A percentile compares a stretch with the other conserved stretches of the same genome.
phyloP scores from a whole-genome alignment of 805 yeast genomes.

The Pichia nanzhaoensis region DNA sequence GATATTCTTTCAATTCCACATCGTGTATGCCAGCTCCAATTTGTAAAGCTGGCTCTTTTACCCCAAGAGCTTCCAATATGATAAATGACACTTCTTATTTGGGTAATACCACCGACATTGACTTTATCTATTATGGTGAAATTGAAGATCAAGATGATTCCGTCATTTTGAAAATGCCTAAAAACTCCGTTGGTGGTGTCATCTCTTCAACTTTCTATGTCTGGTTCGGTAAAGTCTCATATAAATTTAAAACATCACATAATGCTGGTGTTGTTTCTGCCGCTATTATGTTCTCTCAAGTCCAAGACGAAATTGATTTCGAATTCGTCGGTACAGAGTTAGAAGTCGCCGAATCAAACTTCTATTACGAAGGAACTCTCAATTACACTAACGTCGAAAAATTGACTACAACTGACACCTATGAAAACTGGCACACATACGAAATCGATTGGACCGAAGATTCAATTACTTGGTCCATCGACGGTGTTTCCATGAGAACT shows the following conservation, averaged over 20 bases:
- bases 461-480: constrained; percentile 60
- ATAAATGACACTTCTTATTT: constrained; percentile 29
- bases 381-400: constrained; percentile 56
- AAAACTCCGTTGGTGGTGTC: constrained; percentile 68
- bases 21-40: constrained; percentile 87
- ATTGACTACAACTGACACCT: constrained; percentile 45
- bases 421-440: constrained; percentile 64
- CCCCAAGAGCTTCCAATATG: constrained; percentile 32
- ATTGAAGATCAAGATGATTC: constrained; percentile 49
- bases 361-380: constrained; percentile 66
- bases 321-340: constrained; percentile 79
- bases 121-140: constrained; percentile 68
- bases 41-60: constrained; percentile 44
- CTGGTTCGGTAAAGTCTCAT: constrained; percentile 82
- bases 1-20: constrained; percentile 51
- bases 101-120: constrained; percentile 63
- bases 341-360: constrained; percentile 66
- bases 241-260: constrained; percentile 66
- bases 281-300: constrained; percentile 72
- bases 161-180: constrained; percentile 70
- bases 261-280: constrained; percentile 79
- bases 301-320: constrained; percentile 84
- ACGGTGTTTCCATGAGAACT: constrained; percentile 62
- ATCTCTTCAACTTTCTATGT: constrained; percentile 70
- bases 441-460: constrained; percentile 81